phyloP scores from a whole-genome alignment of 208 protist species.

The Acanthamoeba triangularis region DNA sequence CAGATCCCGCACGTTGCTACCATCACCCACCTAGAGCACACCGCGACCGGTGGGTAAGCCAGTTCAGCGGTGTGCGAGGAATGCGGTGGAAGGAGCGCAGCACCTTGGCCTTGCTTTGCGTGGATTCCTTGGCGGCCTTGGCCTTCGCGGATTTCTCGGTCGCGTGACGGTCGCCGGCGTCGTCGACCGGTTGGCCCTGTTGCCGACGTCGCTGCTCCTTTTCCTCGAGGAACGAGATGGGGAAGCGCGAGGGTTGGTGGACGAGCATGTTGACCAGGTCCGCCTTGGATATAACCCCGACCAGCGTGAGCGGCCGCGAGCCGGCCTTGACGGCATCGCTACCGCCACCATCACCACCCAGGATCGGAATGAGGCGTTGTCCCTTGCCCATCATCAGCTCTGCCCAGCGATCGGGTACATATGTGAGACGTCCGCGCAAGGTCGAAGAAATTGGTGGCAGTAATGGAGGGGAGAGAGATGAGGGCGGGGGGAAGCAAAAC shows the following conservation, averaged over 20 bases:
- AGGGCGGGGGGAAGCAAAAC: neutral
- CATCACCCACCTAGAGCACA: neutral
- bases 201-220: neutral
- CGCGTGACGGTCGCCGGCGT: too few species aligned
- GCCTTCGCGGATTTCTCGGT: neutral
- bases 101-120: neutral
- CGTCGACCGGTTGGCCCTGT: neutral
- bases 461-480: neutral
- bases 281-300: conserved; percentile 56
- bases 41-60: neutral
- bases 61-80: neutral
- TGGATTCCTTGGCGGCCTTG: neutral
- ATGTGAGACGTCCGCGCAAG: neutral
- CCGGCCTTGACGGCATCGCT: neutral
- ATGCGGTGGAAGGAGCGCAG: neutral
- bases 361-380: conserved; percentile 62
- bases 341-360: neutral
- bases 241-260: conserved; percentile 69
- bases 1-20: conserved; percentile 21
- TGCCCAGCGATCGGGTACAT: neutral
- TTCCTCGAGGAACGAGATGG: conserved; percentile 20
- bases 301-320: neutral
- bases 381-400: conserved; percentile 63
- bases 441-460: neutral
- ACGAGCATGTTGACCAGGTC: conserved; percentile 60